Evolutionary conservation across 192 early-diverging fungal genomes (phyloP), one percentile per base, ranked within the genome.

Genomic region (Backusella circina): DNA sequence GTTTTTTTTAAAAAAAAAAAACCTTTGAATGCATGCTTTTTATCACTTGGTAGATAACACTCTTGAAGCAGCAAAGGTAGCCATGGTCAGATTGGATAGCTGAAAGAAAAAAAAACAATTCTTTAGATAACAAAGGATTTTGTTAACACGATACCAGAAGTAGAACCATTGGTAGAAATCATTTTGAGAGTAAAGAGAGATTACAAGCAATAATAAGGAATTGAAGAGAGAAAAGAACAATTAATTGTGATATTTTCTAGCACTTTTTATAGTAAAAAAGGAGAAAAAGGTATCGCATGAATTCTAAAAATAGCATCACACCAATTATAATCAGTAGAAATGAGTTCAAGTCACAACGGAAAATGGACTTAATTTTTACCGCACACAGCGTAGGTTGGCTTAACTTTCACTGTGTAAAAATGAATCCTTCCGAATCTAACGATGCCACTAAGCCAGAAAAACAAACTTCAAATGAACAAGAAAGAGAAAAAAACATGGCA

Each of bases 401-500:
- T 61, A 26, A 61, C 26, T 61, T 10, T 28, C 23, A 61, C n/a
- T 28, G 21, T 23, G 10, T 28, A 61, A 61, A 61, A 28, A 61
- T 61, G 54, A 61, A 61, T 61, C 54, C 21, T 61, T 61, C 54
- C 54, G 54, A 61, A 61, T 28, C 54, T 10, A 61, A 28, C 26
- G 54, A 61, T 61, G 26, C 54, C 54, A 61, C 21, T 28, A 61
- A 61, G 54, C 26, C 54, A 28, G 54, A 61, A 12, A 61, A 30
- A 28, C 54, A 61, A 28, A 2, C 23, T 10, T 13, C 54, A 61
- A 8, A 2, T 28, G 54, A 61, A 61, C 54, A 61, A 61, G 67
- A 72, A 23, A 64, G 70, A 44, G 77, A 78, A 74, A 78, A 70
- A 15, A 65, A 44, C 18, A 37, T 78, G 66, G 92, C 94, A 33